Conservation (phyloP, 2,329 filamentous ascomycete genomes). For the Ascosphaera apis region DNA sequence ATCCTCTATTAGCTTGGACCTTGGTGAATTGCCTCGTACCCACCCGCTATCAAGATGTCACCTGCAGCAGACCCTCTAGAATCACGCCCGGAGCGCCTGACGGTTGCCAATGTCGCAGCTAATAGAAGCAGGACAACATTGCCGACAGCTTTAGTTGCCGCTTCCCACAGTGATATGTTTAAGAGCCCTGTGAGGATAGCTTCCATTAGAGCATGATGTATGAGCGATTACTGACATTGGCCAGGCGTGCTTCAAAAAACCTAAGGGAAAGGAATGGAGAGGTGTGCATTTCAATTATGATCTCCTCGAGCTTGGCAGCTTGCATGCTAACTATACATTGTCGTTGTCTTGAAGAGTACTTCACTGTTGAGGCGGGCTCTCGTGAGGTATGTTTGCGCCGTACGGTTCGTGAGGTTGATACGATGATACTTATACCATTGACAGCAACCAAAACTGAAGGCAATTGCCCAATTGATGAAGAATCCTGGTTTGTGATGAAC, state of each 20-base stretch:
- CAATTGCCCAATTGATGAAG: constrained; percentile 55
- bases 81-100: constrained; percentile 27
- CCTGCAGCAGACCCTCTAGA: no score
- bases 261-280: constrained; percentile 63
- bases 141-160: constrained; percentile 52
- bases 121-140: constrained; percentile 51
- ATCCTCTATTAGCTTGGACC: no score
- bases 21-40: no score
- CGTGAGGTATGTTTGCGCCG: constrained; percentile 14
- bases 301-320: background rate
- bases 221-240: constrained; percentile 5
- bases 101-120: constrained; percentile 41
- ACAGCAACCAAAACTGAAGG: constrained; percentile 53
- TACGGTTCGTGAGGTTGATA: constrained; percentile 9
- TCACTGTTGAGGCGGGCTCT: constrained; percentile 38
- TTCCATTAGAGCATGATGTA: constrained; percentile 1
- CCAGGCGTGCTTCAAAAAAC: constrained; percentile 32
- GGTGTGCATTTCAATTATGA: constrained; percentile 31
- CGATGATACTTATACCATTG: background rate
- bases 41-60: no score
- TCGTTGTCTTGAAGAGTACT: constrained; percentile 18
- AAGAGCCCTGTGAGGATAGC: constrained; percentile 39
- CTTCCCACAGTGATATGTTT: constrained; percentile 60
- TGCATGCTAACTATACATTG: background rate
- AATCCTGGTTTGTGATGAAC: constrained; percentile 32